These are phyloP conservation scores for Rhododendron kiyosumense DNA, from an alignment of 148 eudicot species.

Conservation along the genomic window DNA sequence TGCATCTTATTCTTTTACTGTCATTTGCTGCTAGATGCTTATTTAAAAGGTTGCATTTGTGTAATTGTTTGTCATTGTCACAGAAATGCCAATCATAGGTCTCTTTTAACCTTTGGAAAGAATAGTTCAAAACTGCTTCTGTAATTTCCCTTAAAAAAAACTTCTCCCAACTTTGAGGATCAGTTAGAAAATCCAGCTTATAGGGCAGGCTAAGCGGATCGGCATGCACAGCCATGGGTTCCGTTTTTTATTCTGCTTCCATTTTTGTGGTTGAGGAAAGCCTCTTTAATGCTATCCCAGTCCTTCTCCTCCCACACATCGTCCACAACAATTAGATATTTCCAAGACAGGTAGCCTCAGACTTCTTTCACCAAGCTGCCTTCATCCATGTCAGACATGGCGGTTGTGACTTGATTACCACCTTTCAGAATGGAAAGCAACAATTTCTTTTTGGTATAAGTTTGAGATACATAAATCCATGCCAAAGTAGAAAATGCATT, in stretches of 20 bases:
- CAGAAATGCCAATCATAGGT: too few relatives aligned
- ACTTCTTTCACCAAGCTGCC: slow-evolving; percentile 8
- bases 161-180: slow-evolving; percentile 18
- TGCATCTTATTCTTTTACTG: too few relatives aligned
- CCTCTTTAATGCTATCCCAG: slow-evolving; percentile 23
- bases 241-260: slow-evolving; percentile 30
- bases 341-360: neutral
- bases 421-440: slow-evolving; percentile 11
- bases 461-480: slow-evolving; percentile 31
- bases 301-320: slow-evolving; percentile 23
- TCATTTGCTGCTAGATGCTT: too few relatives aligned
- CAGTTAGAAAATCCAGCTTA: slow-evolving; percentile 8
- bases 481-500: slow-evolving; percentile 18
- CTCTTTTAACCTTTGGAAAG: too few relatives aligned
- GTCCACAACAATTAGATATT: slow-evolving; percentile 23
- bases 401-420: neutral
- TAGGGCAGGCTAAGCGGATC: slow-evolving; percentile 11
- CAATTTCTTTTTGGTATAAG: slow-evolving; percentile 15
- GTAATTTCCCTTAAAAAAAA: too few relatives aligned
- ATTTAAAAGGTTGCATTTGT: too few relatives aligned
- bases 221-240: slow-evolving; percentile 8
- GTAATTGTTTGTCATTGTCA: too few relatives aligned
- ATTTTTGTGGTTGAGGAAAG: slow-evolving; percentile 10
- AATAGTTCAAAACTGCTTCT: too few relatives aligned
- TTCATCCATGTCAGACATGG: neutral